These are phyloP conservation scores for Sporothrix protearum DNA, from an alignment of 2,329 filamentous ascomycete species.

Conservation along the genomic window DNA sequence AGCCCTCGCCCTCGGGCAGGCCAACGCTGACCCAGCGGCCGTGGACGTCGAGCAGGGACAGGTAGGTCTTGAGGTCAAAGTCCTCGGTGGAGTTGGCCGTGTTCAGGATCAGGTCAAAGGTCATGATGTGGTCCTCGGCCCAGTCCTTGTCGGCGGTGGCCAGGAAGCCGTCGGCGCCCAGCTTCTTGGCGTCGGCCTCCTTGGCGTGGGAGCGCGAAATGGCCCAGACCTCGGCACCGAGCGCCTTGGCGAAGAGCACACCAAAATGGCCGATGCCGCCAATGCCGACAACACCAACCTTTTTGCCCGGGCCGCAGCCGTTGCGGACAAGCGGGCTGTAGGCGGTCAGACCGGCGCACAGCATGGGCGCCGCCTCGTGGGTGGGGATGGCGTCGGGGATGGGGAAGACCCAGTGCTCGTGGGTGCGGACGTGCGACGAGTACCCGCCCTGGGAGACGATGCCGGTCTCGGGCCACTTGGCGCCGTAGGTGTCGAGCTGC, in stretches of 20 bases:
- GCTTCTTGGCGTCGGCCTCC: constrained; percentile 55
- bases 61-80: constrained; percentile 68
- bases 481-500: constrained; percentile 58
- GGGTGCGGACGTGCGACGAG: constrained; percentile 42
- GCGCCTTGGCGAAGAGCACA: constrained; percentile 64
- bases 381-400: constrained; percentile 69
- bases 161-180: constrained; percentile 60
- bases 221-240: constrained; percentile 60
- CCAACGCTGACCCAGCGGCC: constrained; percentile 77
- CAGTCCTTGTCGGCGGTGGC: constrained; percentile 56
- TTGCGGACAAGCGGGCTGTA: constrained; percentile 75
- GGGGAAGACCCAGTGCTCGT: constrained; percentile 72
- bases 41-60: constrained; percentile 76
- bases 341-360: constrained; percentile 79
- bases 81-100: constrained; percentile 65
- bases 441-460: constrained; percentile 58
- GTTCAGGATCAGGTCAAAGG: constrained; percentile 75
- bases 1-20: constrained; percentile 71
- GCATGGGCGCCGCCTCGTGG: constrained; percentile 68
- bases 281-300: constrained; percentile 70
- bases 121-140: constrained; percentile 55
- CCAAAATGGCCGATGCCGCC: constrained; percentile 71
- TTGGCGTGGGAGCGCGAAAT: constrained; percentile 59
- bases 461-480: constrained; percentile 48
- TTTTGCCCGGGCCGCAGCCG: constrained; percentile 72